Evolutionary conservation across 2,329 filamentous ascomycete species (phyloP).

Genomic region (Plenodomus biglobosus): DNA sequence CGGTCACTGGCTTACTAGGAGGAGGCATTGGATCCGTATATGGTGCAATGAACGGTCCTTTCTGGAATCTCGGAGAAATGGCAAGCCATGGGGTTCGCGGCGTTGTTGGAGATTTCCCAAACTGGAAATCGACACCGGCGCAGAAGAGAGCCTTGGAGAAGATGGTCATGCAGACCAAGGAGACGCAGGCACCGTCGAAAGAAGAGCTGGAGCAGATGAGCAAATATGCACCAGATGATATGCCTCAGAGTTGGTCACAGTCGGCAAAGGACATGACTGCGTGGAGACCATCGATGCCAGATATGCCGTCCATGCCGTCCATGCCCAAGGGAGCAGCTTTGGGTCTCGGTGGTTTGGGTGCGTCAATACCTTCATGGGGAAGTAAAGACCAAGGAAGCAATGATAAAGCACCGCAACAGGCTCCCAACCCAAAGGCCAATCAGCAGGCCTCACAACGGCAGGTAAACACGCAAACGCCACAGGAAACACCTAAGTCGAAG

Average conservation of each 20-base stretch:
- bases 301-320: conserved; percentile 31
- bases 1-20: conserved; percentile 39
- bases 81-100: conserved; percentile 39
- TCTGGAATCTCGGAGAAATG: conserved; percentile 43
- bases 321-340: conserved; percentile 30
- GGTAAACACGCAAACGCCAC: conserved; percentile 12
- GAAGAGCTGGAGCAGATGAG: conserved; percentile 42
- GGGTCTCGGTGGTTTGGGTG: conserved; percentile 15
- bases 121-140: conserved; percentile 38
- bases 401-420: conserved; percentile 5
- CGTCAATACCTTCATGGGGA: conserved; percentile 7
- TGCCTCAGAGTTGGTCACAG: conserved; percentile 39
- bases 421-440: not conserved
- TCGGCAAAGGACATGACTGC: conserved; percentile 38
- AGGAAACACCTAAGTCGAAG: conserved; percentile 11
- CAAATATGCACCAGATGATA: conserved; percentile 35
- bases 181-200: conserved; percentile 34
- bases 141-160: conserved; percentile 43
- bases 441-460: not conserved
- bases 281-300: conserved; percentile 34
- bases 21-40: conserved; percentile 41
- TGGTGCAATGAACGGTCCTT: conserved; percentile 41
- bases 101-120: conserved; percentile 40
- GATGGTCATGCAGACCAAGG: conserved; percentile 42
- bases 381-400: conserved; percentile 6